phyloP scores from a whole-genome alignment of 495 filamentous ascomycete genomes.

The Parathielavia appendiculata region DNA sequence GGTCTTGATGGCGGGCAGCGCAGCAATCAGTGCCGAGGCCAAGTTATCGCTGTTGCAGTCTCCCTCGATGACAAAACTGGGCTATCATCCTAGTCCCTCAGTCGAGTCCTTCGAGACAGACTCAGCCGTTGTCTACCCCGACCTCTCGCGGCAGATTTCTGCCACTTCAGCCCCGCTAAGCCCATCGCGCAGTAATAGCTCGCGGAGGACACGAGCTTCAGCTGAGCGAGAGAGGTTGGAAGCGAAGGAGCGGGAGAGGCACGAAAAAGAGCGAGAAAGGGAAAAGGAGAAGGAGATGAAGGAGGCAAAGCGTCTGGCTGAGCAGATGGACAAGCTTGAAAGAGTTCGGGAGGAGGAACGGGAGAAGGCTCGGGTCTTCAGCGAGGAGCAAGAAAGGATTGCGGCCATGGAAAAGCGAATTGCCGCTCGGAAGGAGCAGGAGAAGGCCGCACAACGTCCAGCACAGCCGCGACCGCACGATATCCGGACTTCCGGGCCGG shows the following conservation, averaged over 20 bases:
- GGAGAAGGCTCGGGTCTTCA: slow-evolving; percentile 57
- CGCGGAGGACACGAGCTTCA: slow-evolving; percentile 62
- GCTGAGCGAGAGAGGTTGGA: slow-evolving; percentile 63
- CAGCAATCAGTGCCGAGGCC: slow-evolving; percentile 68
- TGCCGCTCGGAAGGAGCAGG: slow-evolving; percentile 40
- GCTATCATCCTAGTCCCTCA: slow-evolving; percentile 32
- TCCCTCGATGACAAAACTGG: slow-evolving; percentile 37
- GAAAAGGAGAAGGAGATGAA: slow-evolving; percentile 33
- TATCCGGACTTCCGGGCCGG: slow-evolving; percentile 26
- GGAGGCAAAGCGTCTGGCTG: slow-evolving; percentile 41
- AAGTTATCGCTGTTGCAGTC: slow-evolving; percentile 51
- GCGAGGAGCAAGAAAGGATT: slow-evolving; percentile 57
- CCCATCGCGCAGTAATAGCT: slow-evolving; percentile 44
- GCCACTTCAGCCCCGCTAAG: slow-evolving; percentile 33
- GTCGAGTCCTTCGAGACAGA: slow-evolving; percentile 37
- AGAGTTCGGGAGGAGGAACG: slow-evolving; percentile 52
- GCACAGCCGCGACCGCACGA: slow-evolving; percentile 13
- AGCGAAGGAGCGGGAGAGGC: slow-evolving; percentile 58
- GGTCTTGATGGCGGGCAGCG: slow-evolving; percentile 75
- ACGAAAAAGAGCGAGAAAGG: slow-evolving; percentile 47
- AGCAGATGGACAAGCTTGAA: slow-evolving; percentile 54
- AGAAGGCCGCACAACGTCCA: slow-evolving; percentile 20
- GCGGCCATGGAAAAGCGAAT: slow-evolving; percentile 46
- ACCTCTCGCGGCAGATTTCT: slow-evolving; percentile 36
- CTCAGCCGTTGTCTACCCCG: slow-evolving; percentile 41